These are phyloP conservation scores for Lignosus rhinocerotis DNA, from an alignment of 1,284 basidiomycete genomes.

Conservation along the genomic window DNA sequence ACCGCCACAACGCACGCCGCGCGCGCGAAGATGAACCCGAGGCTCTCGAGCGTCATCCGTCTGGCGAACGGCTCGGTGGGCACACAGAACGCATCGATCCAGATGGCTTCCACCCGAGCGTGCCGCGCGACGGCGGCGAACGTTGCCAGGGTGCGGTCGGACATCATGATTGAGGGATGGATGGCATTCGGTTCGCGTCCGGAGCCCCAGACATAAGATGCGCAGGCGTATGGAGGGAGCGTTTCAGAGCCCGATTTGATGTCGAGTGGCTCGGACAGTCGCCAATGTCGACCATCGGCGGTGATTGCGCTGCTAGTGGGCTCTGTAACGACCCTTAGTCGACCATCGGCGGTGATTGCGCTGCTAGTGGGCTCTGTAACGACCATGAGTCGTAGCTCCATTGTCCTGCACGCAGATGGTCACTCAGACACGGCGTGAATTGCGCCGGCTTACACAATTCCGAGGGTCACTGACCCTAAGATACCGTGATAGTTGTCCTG, in stretches of 20 bases:
- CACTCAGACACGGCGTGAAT: too few relatives aligned
- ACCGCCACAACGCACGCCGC: conserved; percentile 23
- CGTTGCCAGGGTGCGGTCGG: conserved; percentile 21
- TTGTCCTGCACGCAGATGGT: background rate
- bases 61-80: conserved; percentile 19
- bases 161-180: conserved; percentile 21
- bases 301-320: conserved; percentile 10
- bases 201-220: conserved; percentile 29
- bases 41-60: conserved; percentile 23
- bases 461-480: too few relatives aligned
- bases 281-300: conserved; percentile 18
- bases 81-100: conserved; percentile 27
- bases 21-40: conserved; percentile 25
- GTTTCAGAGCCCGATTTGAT: conserved; percentile 1
- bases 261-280: conserved; percentile 21
- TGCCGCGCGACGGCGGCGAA: conserved; percentile 19
- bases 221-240: conserved; percentile 21
- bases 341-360: too few relatives aligned
- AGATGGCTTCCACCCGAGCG: conserved; percentile 13
- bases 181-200: conserved; percentile 19
- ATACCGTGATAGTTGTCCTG: too few relatives aligned
- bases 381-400: conserved; percentile 18
- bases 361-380: background rate
- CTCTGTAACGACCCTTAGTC: too few relatives aligned
- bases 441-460: too few relatives aligned